Percentiles rank a stretch among this genome's conserved stretches.
Conservation (phyloP, 2,329 filamentous ascomycete species). For the Penicillium sp. region DNA sequence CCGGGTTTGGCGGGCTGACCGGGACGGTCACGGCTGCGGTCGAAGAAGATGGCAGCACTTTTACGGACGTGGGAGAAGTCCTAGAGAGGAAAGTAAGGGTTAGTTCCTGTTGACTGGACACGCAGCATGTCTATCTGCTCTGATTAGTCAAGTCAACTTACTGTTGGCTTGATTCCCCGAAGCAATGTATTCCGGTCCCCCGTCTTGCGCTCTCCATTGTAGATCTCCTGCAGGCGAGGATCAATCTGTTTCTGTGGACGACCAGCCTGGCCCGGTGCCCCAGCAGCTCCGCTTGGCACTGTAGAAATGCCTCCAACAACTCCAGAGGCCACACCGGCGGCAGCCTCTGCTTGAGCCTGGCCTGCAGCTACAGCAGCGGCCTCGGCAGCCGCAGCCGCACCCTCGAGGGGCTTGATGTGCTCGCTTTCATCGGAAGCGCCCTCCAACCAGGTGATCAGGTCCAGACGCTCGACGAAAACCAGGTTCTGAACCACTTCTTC, state of each 20-base stretch:
- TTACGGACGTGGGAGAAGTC: constrained; percentile 96
- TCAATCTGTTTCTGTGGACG: constrained; percentile 74
- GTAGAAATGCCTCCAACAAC: constrained; percentile 51
- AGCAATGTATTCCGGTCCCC: constrained; percentile 90
- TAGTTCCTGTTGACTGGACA: constrained; percentile 5
- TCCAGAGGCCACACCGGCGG: constrained; percentile 59
- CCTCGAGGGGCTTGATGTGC: constrained; percentile 83
- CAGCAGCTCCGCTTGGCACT: constrained; percentile 52
- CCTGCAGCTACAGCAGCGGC: constrained; percentile 50
- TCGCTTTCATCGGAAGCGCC: constrained; percentile 90
- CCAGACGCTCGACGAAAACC: constrained; percentile 87
- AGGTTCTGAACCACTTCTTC: constrained; percentile 79
- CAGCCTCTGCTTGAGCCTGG: constrained; percentile 49
- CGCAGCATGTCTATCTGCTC: background rate
- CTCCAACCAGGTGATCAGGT: constrained; percentile 91
- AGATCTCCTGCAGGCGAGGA: constrained; percentile 83
- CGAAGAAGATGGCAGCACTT: constrained; percentile 77
- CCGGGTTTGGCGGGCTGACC: constrained; percentile 45
- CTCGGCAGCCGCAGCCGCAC: constrained; percentile 57
- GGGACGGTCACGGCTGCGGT: constrained; percentile 53
- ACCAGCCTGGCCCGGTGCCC: constrained; percentile 38
- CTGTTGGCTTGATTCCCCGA: constrained; percentile 84
- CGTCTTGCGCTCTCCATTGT: constrained; percentile 87
- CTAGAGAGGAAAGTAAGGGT: constrained; percentile 55
- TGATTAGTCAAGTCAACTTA: constrained; percentile 47